phyloP scores from a whole-genome alignment of 768 basidiomycete species.

The Asterophora lycoperdoides region DNA sequence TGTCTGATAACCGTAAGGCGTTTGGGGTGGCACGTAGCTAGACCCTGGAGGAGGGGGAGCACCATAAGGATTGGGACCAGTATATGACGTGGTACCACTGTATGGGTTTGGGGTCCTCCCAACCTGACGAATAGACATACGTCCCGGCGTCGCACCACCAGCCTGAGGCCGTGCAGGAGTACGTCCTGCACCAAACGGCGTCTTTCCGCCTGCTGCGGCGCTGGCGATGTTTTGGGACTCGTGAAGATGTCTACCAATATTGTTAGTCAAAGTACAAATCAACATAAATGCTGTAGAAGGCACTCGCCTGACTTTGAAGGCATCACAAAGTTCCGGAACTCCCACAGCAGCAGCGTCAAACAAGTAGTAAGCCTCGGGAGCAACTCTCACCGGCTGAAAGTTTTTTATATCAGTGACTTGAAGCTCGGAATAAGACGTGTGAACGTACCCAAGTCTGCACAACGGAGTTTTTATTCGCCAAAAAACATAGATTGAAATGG shows the following conservation, averaged over 20 bases:
- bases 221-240: conserved; percentile 62
- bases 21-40: conserved; percentile 25
- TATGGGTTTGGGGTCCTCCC: conserved; percentile 82
- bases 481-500: conserved; percentile 90
- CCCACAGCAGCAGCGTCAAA: conserved; percentile 89
- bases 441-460: conserved; percentile 86
- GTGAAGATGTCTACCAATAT: conserved; percentile 57
- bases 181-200: conserved; percentile 76
- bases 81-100: conserved; percentile 43
- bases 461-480: conserved; percentile 84
- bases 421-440: conserved; percentile 1
- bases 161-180: conserved; percentile 63
- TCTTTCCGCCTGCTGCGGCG: conserved; percentile 61
- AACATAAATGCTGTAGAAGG: conserved; percentile 2
- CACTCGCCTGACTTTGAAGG: conserved; percentile 82
- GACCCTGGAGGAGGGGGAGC: conserved; percentile 22
- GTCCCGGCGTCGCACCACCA: conserved; percentile 77
- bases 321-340: conserved; percentile 91
- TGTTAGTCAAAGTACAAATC: conserved; percentile 7
- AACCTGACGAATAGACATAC: conserved; percentile 68
- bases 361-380: conserved; percentile 85
- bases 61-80: conserved; percentile 23
- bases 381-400: conserved; percentile 74
- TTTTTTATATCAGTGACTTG: conserved; percentile 7
- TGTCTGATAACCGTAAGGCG: conserved; percentile 48